These are phyloP conservation scores for Picocystis sp. DNA, from an alignment of 163 green algal genomes.

Conservation along the genomic window DNA sequence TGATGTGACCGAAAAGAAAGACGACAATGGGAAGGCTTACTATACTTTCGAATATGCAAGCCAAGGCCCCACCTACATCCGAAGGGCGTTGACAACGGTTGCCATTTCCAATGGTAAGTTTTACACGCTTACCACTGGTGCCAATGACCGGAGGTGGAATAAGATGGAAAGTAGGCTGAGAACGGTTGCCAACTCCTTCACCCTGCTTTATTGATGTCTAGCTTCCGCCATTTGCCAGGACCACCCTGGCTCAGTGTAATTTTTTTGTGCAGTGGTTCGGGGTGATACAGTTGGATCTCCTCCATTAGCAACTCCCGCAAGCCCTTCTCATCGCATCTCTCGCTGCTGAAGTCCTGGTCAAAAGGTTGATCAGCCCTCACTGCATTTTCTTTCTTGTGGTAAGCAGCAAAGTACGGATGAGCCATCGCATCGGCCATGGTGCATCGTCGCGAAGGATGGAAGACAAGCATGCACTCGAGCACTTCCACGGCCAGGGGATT, in stretches of 20 bases:
- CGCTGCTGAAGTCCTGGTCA: too few relatives aligned
- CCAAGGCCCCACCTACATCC: constrained; percentile 52
- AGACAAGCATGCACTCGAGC: constrained; percentile 89
- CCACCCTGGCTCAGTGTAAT: too few relatives aligned
- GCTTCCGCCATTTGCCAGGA: too few relatives aligned
- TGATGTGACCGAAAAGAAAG: constrained; percentile 10
- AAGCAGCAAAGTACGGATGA: constrained; percentile 73
- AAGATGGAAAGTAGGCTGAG: constrained; percentile 78
- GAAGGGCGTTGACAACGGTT: constrained; percentile 38
- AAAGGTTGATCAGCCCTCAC: too few relatives aligned
- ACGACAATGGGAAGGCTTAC: constrained; percentile 41
- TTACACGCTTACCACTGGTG: constrained; percentile 81
- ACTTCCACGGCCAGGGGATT: constrained; percentile 72
- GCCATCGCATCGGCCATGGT: constrained; percentile 62
- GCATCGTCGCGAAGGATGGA: constrained; percentile 80
- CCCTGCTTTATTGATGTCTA: constrained; percentile 19
- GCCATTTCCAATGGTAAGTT: constrained; percentile 54
- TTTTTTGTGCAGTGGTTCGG: too few relatives aligned
- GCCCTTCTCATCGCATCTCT: too few relatives aligned
- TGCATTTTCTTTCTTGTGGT: constrained; percentile 67
- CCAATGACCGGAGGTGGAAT: constrained; percentile 77
- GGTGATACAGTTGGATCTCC: too few relatives aligned
- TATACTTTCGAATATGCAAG: constrained; percentile 84
- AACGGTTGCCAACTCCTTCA: constrained; percentile 62
- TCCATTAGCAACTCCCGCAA: too few relatives aligned